These are phyloP conservation scores for Euptelea pleiosperma DNA, from an alignment of 164 flowering plant species.

Conservation along the genomic window DNA sequence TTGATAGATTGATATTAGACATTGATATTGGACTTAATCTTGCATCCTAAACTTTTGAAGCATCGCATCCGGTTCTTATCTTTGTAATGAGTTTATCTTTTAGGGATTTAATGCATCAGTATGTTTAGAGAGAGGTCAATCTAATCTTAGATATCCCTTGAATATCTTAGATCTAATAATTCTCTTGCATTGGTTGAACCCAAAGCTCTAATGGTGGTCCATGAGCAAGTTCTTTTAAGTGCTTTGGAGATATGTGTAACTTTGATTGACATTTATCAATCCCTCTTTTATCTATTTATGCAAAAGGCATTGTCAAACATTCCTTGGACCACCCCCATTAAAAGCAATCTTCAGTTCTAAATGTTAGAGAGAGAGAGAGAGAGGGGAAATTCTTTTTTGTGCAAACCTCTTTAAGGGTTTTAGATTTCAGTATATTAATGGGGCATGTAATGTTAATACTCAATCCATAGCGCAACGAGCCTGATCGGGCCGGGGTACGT, in stretches of 20 bases:
- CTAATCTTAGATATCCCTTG: constrained; percentile 18
- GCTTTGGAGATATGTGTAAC: constrained; percentile 11
- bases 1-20: no score
- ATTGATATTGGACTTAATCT: not conserved
- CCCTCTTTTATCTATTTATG: no score
- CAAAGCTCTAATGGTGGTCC: constrained; percentile 16
- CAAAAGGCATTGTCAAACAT: constrained; percentile 21
- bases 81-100: constrained; percentile 5
- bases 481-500: no score
- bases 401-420: no score
- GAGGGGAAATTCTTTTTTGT: no score
- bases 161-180: constrained; percentile 20
- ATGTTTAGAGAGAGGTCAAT: no score
- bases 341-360: constrained; percentile 14
- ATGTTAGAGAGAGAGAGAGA: constrained; percentile 7
- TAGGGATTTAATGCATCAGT: constrained; percentile 16
- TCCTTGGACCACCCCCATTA: constrained; percentile 27
- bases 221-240: constrained; percentile 1
- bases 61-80: constrained; percentile 17
- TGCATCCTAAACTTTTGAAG: not conserved
- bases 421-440: no score
- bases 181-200: constrained; percentile 22
- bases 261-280: constrained; percentile 11
- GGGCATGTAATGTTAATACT: no score
- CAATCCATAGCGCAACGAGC: no score